A percentile compares a stretch with the other conserved stretches of the same genome.
These are phyloP conservation scores for Massarina eburnea DNA, from an alignment of 2,329 filamentous ascomycete species.

Conservation along the genomic window DNA sequence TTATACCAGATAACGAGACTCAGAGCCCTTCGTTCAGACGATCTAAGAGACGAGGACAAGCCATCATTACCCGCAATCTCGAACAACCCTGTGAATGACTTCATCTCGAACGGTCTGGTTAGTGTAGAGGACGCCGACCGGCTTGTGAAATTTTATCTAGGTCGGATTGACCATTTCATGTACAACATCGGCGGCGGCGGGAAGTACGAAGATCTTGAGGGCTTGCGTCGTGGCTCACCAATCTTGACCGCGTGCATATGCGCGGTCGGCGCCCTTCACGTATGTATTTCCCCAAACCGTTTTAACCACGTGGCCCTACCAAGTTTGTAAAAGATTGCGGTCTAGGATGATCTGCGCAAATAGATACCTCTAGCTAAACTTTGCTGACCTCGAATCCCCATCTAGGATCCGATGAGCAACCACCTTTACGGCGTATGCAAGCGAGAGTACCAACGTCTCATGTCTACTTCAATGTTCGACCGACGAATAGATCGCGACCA, in stretches of 20 bases:
- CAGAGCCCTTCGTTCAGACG: constrained; percentile 36
- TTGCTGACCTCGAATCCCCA: too few relatives aligned
- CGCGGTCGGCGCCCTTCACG: constrained; percentile 61
- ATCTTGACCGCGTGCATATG: constrained; percentile 59
- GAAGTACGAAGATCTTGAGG: constrained; percentile 49
- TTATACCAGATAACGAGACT: constrained; percentile 53
- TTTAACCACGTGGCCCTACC: too few relatives aligned
- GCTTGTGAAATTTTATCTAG: constrained; percentile 46
- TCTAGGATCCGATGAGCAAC: constrained; percentile 57
- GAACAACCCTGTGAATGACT: constrained; percentile 42
- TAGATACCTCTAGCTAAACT: too few relatives aligned
- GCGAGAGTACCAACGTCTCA: constrained; percentile 58
- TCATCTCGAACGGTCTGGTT: constrained; percentile 54
- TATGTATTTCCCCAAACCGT: too few relatives aligned
- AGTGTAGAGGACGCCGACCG: constrained; percentile 46
- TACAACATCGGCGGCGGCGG: constrained; percentile 48
- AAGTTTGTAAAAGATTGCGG: too few relatives aligned
- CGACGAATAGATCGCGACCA: constrained; percentile 60
- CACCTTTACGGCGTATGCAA: constrained; percentile 57
- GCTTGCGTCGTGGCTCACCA: constrained; percentile 56
- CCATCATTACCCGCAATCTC: constrained; percentile 4
- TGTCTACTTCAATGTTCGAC: constrained; percentile 60
- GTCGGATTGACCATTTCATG: constrained; percentile 51
- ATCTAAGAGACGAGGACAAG: constrained; percentile 44
- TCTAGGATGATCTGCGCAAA: too few relatives aligned